Evolutionary conservation across 192 early-diverging fungal species (phyloP), one percentile per base, ranked within the genome.

Genomic region (Coemansia sp.): DNA sequence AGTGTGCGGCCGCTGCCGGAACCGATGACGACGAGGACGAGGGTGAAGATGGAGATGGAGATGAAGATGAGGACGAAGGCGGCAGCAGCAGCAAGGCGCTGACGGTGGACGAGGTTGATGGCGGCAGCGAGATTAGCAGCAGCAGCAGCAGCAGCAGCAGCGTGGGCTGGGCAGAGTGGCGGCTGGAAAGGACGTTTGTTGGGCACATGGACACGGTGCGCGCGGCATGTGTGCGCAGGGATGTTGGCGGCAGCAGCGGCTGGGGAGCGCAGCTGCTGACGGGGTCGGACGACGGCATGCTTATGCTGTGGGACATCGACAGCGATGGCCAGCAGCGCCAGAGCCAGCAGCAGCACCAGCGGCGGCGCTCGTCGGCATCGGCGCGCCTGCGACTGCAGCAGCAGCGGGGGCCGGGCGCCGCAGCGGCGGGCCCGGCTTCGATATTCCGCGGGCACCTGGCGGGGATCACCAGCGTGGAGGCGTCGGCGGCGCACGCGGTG

Each of bases 191-290:
- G 53, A 67, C 66, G 53, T 62, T 83, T 26, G 26, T 59, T 0
- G 77, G 81, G 4, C 81, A 84, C 32, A 53, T 84, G 73, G 81
- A 84, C 56, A 42, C 64, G 0, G 70, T 84, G 39, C 72, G 81
- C 5, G 42, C 76, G 5, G 44, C 79, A 9, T 10, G 54, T 18
- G 18, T 67, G 39, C 67, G 67, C 12, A 19, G 10, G 13, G 60
- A 56, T 32, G 40, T 2, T 9, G 39, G 6, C 49, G n/a, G 49
- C 49, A 50, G 49, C 49, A 50, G 1, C 6, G 3, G 52, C 52
- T 5, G 26, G 26, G 50, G 57, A 7, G 32, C 61, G 45, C 79
- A 72, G 58, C n/a, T 69, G 54, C 32, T 77, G 32, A 79, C 72
- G 38, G 81, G 73, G 0, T 52, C 43, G 0, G 81, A 84, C 53